phyloP scores from a whole-genome alignment of 441 rosid species.

The Hura crepitans region DNA sequence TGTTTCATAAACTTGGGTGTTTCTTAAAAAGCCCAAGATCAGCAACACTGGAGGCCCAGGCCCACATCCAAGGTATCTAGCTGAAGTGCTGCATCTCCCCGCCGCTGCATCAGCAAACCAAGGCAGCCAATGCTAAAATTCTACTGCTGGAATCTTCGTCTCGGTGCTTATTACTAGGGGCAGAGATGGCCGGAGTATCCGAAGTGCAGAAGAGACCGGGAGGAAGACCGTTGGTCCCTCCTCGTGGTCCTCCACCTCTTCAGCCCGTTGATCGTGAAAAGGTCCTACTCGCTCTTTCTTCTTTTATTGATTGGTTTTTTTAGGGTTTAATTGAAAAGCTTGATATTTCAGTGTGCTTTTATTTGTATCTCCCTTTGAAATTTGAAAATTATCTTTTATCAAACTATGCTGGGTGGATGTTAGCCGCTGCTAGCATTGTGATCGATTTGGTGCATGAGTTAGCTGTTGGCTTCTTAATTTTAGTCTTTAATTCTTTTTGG shows the following conservation, averaged over 20 bases:
- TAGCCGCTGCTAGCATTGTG: not conserved
- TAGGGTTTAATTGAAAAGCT: too few relatives aligned
- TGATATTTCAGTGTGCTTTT: not conserved
- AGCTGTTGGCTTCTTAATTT: not conserved
- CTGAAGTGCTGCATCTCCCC: not conserved
- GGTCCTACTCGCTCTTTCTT: constrained; percentile 29
- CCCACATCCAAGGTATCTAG: not conserved
- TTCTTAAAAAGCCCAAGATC: not conserved
- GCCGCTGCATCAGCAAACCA: not conserved
- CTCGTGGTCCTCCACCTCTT: constrained; percentile 46
- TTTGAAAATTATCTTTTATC: not conserved
- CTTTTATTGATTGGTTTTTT: not conserved
- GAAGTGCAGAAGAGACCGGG: constrained; percentile 56
- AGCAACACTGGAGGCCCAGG: not conserved
- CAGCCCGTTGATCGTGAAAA: constrained; percentile 87
- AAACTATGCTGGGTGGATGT: not conserved
- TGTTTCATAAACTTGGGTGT: too few relatives aligned
- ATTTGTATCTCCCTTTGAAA: not conserved
- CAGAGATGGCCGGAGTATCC: constrained; percentile 48
- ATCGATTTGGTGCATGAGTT: not conserved
- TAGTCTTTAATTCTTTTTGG: not conserved
- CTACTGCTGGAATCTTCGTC: not conserved
- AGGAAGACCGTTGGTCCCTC: constrained; percentile 53
- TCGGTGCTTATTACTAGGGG: constrained; percentile 13
- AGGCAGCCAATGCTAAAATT: too few relatives aligned